phyloP scores from a whole-genome alignment of 176 grass and related monocot genomes.

The Chloris gayana region DNA sequence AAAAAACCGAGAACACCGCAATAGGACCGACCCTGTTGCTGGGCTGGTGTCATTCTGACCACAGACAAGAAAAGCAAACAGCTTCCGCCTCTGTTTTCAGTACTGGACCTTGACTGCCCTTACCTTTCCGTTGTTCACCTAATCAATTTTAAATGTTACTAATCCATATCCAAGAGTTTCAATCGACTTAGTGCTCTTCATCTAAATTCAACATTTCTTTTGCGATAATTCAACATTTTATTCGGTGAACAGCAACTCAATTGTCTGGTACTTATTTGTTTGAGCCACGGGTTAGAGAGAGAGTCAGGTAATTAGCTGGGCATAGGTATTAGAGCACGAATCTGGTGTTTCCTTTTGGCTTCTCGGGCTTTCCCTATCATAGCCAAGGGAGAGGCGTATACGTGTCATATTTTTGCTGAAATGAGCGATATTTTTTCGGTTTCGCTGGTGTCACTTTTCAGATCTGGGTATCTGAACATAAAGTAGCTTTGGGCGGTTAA shows the following conservation, averaged over 20 bases:
- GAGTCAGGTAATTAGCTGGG: background rate
- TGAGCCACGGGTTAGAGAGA: background rate
- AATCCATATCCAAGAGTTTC: background rate
- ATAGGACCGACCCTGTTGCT: background rate
- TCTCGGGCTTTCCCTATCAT: slow-evolving; percentile 11
- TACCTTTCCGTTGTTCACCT: background rate
- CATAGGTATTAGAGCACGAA: slow-evolving; percentile 43
- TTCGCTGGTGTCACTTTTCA: slow-evolving; percentile 19
- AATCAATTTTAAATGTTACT: background rate
- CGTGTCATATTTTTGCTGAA: slow-evolving; percentile 40
- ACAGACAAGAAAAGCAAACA: slow-evolving; percentile 23
- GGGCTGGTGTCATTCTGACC: slow-evolving; percentile 18
- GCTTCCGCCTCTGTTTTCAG: background rate
- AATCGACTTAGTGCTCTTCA: background rate
- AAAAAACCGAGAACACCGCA: background rate
- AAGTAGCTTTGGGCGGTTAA: slow-evolving; percentile 15
- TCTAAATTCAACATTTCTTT: background rate
- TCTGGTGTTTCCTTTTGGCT: slow-evolving; percentile 47
- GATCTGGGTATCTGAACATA: slow-evolving; percentile 21
- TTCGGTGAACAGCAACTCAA: background rate
- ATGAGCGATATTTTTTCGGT: slow-evolving; percentile 20
- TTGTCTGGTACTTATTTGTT: background rate
- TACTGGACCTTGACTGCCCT: slow-evolving; percentile 10
- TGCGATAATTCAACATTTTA: background rate
- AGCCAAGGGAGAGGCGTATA: slow-evolving; percentile 12